Evolutionary conservation across 257 asterid genomes (phyloP).

Genomic region (Cynanchum wilfordii): DNA sequence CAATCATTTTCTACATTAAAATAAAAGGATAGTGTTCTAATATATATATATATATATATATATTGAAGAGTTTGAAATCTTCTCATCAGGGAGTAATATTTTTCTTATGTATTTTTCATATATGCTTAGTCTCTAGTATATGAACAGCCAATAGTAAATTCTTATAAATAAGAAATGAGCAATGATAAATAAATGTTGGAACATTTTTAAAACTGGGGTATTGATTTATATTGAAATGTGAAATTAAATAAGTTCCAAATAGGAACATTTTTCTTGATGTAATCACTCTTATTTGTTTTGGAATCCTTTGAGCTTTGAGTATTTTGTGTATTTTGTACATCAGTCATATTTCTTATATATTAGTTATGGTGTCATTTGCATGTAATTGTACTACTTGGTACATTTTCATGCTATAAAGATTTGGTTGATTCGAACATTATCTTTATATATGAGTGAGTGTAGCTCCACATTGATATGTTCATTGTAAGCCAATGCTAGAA

Average conservation of each 20-base stretch:
- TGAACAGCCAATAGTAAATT: not conserved
- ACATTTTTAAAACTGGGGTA: not conserved
- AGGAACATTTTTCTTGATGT: too few species aligned
- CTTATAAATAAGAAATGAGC: not conserved
- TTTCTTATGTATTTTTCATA: not conserved
- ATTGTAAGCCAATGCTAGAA: not conserved
- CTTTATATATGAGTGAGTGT: not conserved
- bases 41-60: too few species aligned
- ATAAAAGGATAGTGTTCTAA: not conserved
- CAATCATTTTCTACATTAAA: not conserved
- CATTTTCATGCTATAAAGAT: not conserved
- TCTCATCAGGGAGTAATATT: not conserved
- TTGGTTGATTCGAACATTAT: not conserved
- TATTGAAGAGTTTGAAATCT: too few species aligned
- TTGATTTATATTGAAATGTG: not conserved
- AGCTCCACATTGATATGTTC: not conserved
- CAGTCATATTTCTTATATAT: not conserved
- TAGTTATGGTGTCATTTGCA: not conserved
- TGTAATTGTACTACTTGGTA: not conserved
- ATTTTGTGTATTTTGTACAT: not conserved
- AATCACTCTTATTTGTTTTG: not conserved
- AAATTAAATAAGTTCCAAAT: not conserved
- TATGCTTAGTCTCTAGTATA: not conserved
- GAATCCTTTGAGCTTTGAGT: not conserved
- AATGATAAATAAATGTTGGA: not conserved